These are phyloP conservation scores for Jackrogersella multiformis DNA, from an alignment of 495 filamentous ascomycete genomes.

Conservation along the genomic window DNA sequence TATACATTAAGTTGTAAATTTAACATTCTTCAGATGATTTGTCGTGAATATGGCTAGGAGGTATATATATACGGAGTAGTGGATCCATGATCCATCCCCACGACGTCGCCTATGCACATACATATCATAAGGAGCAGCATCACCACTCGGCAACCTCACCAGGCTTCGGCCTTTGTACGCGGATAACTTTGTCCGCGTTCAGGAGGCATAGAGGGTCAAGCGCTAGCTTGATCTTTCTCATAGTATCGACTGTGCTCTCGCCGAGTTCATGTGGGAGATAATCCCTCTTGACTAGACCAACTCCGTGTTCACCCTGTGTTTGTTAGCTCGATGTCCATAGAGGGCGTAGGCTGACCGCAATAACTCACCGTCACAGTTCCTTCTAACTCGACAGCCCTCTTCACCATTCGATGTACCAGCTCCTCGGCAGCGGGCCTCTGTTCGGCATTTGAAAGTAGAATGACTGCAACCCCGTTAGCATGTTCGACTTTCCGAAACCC, in stretches of 20 bases:
- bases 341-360: background rate
- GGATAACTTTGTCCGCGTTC: constrained; percentile 83
- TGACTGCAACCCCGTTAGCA: constrained; percentile 57
- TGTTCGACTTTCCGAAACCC: background rate
- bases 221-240: constrained; percentile 80
- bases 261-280: constrained; percentile 80
- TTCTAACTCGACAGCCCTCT: constrained; percentile 82
- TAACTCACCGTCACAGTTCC: constrained; percentile 75
- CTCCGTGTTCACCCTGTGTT: constrained; percentile 75
- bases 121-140: constrained; percentile 7
- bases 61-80: constrained; percentile 20
- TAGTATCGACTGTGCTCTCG: constrained; percentile 75
- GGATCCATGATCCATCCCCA: background rate
- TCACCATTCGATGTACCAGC: constrained; percentile 85
- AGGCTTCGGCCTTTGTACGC: constrained; percentile 62
- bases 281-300: constrained; percentile 83
- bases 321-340: background rate
- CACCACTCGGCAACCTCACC: constrained; percentile 64
- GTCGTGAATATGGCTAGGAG: background rate
- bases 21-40: background rate
- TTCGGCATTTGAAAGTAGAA: constrained; percentile 74
- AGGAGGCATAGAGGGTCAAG: constrained; percentile 81
- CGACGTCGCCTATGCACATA: constrained; percentile 8
- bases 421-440: constrained; percentile 71
- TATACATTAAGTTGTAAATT: background rate